Conservation (phyloP, 2,329 filamentous ascomycete species). For the Fusarium oligoseptatum region DNA sequence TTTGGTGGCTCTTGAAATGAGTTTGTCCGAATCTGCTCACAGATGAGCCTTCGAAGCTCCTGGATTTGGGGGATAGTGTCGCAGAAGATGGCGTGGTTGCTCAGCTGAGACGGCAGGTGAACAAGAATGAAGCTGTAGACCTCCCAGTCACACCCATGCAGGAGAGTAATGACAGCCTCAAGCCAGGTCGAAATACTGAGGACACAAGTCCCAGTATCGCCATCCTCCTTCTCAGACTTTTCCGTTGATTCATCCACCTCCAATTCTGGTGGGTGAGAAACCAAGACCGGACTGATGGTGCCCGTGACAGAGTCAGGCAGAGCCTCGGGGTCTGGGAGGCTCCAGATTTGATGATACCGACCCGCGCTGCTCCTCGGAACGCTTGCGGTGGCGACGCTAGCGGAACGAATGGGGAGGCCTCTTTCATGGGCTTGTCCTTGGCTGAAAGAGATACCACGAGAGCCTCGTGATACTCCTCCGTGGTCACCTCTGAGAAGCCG, state of each 20-base stretch:
- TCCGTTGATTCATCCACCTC: conserved; percentile 19
- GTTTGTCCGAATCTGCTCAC: conserved; percentile 84
- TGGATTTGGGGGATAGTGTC: conserved; percentile 81
- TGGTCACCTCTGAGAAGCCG: conserved; percentile 62
- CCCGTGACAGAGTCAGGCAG: conserved; percentile 63
- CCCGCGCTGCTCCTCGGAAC: conserved; percentile 50
- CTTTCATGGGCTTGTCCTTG: conserved; percentile 62
- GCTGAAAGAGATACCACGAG: conserved; percentile 66
- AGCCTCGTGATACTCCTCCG: conserved; percentile 53
- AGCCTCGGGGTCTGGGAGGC: conserved; percentile 67
- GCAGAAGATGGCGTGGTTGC: conserved; percentile 88
- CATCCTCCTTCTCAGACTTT: conserved; percentile 25
- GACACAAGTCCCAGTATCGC: conserved; percentile 56
- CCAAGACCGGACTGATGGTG: conserved; percentile 65
- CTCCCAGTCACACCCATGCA: conserved; percentile 88
- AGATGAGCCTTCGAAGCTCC: conserved; percentile 80
- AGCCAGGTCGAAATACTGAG: conserved; percentile 79
- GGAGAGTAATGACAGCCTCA: conserved; percentile 79
- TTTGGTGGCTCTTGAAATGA: conserved; percentile 85
- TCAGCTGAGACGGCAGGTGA: conserved; percentile 87
- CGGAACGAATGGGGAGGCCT: conserved; percentile 55
- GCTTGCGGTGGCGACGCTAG: conserved; percentile 52
- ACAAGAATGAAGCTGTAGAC: conserved; percentile 91
- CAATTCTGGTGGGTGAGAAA: conserved; percentile 54
- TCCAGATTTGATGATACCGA: conserved; percentile 68